Evolutionary conservation across 768 basidiomycete genomes (phyloP), one percentile per base, ranked within the genome.

Genomic region (Psilocybe sp.): DNA sequence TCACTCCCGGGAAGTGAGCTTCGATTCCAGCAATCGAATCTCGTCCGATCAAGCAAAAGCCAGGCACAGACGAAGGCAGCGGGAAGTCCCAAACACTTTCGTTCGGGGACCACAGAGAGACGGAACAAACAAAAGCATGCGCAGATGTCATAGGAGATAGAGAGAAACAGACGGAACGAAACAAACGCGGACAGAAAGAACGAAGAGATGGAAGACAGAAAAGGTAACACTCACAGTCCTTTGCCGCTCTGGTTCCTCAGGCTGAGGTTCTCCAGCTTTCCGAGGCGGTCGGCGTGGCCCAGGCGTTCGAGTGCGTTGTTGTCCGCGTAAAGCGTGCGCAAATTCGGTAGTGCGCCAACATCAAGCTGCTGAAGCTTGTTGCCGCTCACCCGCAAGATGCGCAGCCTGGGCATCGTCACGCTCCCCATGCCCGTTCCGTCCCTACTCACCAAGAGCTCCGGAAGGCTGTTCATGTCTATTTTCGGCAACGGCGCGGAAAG

Each of bases 321-420:
- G 74, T 99, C 97, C 67, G 89, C 82, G 66, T 97, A 98, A 12
- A 99, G 80, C 63, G 91, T 96, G 56, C 93, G 82, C 60, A 98
- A 69, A 65, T 83, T 85, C 2, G 80, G 72, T 63, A 89, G 80
- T 33, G 74, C 68, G 32, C 75, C 76, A 56, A 79, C 77, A 60
- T 92, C 77, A 49, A 99, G 74, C 50, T 71, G 64, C 44, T 76
- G 68, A 56, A 99, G 68, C 35, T 81, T 77, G 70, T 99, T 99
- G 62, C 82, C 80, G 73, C 89, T 93, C 45, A 87, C 72, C 31
- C 92, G 86, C 46, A 98, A 80, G 42, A 92, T 85, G n/a, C 90
- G 84, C 56, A 99, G 68, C 56, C 79, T 80, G 31, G 78, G 68
- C 80, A 94, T 81, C 37, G 71, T 45, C 49, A 74, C 76, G 51